A percentile compares a stretch with the other conserved stretches of the same genome.
Evolutionary conservation across 768 basidiomycete genomes (phyloP).

Genomic region (Tephrocybe rancida): DNA sequence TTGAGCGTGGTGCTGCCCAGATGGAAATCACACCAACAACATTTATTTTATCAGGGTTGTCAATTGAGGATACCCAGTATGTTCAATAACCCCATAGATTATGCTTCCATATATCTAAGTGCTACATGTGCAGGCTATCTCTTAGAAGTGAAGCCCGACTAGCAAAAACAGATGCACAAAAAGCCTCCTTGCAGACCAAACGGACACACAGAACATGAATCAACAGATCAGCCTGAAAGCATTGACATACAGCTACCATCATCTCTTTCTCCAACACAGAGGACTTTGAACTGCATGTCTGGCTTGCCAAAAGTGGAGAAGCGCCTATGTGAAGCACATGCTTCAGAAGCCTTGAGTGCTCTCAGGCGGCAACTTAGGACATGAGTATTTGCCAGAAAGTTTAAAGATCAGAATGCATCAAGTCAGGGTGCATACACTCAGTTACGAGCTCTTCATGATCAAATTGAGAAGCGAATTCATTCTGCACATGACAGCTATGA

Average conservation of each 20-base stretch:
- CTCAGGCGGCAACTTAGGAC: slow-evolving; percentile 22
- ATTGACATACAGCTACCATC: slow-evolving; percentile 14
- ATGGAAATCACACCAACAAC: no score
- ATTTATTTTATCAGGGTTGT: no score
- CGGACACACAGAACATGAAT: neutral
- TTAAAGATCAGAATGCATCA: slow-evolving; percentile 6
- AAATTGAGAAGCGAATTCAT: slow-evolving; percentile 13
- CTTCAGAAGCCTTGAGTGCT: slow-evolving; percentile 11
- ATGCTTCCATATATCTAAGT: no score
- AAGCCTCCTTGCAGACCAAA: neutral
- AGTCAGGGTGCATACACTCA: slow-evolving; percentile 19
- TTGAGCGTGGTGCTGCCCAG: no score
- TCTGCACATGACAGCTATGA: slow-evolving; percentile 1
- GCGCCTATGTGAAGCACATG: slow-evolving; percentile 20
- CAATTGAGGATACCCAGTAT: no score
- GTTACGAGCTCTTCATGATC: slow-evolving; percentile 10
- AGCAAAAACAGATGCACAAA: neutral
- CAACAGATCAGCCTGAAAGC: neutral
- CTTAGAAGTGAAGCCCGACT: neutral
- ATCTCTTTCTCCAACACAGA: neutral
- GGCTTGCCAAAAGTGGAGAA: slow-evolving; percentile 20
- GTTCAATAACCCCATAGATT: no score
- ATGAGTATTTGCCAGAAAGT: slow-evolving; percentile 15
- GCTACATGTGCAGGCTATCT: no score
- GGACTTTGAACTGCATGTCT: slow-evolving; percentile 6